Evolutionary conservation across 2,329 filamentous ascomycete species (phyloP).

Genomic region (Pseudovirgaria hyperparasitica): DNA sequence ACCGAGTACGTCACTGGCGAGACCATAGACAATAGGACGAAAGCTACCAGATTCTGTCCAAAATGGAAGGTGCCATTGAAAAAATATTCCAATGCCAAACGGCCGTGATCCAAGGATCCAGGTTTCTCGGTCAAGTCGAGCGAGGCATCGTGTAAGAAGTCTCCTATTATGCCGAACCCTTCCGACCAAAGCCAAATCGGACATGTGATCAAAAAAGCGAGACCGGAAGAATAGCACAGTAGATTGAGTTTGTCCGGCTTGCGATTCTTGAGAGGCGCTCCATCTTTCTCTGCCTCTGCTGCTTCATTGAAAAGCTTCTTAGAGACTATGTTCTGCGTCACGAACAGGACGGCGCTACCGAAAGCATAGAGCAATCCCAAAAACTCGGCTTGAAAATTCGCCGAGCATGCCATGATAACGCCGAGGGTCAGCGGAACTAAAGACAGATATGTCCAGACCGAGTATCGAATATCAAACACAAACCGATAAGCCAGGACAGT

Average conservation of each 20-base stretch:
- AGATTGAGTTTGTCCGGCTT: constrained; percentile 96
- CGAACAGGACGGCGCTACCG: constrained; percentile 83
- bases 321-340: constrained; percentile 96
- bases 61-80: constrained; percentile 98
- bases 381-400: constrained; percentile 78
- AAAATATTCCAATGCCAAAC: constrained; percentile 65
- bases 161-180: constrained; percentile 62
- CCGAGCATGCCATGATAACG: constrained; percentile 93
- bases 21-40: constrained; percentile 81
- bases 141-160: constrained; percentile 70
- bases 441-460: constrained; percentile 59
- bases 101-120: constrained; percentile 53
- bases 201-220: constrained; percentile 77
- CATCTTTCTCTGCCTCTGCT: constrained; percentile 67
- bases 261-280: constrained; percentile 43
- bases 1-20: constrained; percentile 96
- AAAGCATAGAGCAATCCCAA: constrained; percentile 85
- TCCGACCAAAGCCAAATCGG: constrained; percentile 93
- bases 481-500: constrained; percentile 88
- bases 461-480: constrained; percentile 81
- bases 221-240: constrained; percentile 88
- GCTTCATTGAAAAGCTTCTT: constrained; percentile 97
- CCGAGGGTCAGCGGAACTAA: constrained; percentile 82
- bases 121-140: constrained; percentile 66
- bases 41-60: constrained; percentile 89